These are phyloP conservation scores for Saccharomycopsis selenospora DNA, from an alignment of 805 yeast genomes.

Conservation along the genomic window DNA sequence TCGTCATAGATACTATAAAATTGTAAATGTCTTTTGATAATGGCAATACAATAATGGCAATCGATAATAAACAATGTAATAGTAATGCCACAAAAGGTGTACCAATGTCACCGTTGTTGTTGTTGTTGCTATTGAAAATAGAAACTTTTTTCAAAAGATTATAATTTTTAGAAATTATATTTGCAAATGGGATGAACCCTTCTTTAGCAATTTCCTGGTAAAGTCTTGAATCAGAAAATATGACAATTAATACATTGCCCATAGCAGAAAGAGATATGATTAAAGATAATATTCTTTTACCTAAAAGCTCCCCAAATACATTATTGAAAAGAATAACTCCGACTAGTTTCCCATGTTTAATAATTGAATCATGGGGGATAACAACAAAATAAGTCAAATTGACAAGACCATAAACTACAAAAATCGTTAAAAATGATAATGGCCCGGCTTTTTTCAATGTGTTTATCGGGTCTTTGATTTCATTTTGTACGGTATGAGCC, in stretches of 20 bases:
- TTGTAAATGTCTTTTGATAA: constrained; percentile 21
- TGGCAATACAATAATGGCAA: constrained; percentile 6
- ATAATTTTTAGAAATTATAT: constrained; percentile 41
- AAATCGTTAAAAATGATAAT: constrained; percentile 38
- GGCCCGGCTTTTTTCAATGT: constrained; percentile 58
- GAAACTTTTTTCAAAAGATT: no score
- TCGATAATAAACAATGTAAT: constrained; percentile 28
- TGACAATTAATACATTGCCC: constrained; percentile 54
- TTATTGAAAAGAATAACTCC: constrained; percentile 52
- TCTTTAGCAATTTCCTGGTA: constrained; percentile 59
- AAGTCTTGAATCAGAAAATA: constrained; percentile 53
- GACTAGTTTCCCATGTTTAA: constrained; percentile 46
- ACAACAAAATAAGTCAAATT: constrained; percentile 50
- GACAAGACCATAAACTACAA: constrained; percentile 41
- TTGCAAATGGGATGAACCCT: constrained; percentile 50
- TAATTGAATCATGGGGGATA: constrained; percentile 46
- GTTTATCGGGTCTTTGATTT: constrained; percentile 48
- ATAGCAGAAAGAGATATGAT: constrained; percentile 52
- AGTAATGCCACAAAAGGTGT: constrained; percentile 47
- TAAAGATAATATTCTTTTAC: constrained; percentile 45
- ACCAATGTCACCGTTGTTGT: constrained; percentile 22
- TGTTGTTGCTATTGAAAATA: constrained; percentile 16
- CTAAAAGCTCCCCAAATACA: constrained; percentile 44
- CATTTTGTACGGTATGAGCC: constrained; percentile 54
- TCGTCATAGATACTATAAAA: constrained; percentile 28